phyloP scores from a whole-genome alignment of 495 filamentous ascomycete species.

The Jackrogersella minutella region DNA sequence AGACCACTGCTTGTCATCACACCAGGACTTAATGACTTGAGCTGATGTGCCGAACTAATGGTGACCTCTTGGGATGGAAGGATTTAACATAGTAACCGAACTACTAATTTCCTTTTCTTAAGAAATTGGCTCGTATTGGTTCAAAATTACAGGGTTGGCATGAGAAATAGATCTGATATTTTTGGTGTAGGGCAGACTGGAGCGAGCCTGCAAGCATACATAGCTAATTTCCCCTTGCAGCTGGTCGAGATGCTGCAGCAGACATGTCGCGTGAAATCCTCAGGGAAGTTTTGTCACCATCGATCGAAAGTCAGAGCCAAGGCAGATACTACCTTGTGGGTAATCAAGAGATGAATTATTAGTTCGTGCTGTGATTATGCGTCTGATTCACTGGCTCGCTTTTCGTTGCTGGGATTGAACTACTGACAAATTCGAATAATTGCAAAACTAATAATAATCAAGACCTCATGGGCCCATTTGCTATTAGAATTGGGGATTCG shows the following conservation, averaged over 20 bases:
- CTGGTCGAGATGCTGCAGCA: slow-evolving; percentile 19
- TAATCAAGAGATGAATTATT: slow-evolving; percentile 13
- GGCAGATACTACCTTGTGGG: background rate
- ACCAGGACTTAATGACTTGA: slow-evolving; percentile 4
- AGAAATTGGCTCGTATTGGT: background rate
- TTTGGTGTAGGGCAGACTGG: slow-evolving; percentile 26
- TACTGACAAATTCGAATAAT: background rate
- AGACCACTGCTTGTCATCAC: slow-evolving; percentile 9
- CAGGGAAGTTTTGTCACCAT: slow-evolving; percentile 6
- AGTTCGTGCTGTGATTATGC: slow-evolving; percentile 22
- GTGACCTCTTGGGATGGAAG: slow-evolving; percentile 10
- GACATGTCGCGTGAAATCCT: slow-evolving; percentile 21
- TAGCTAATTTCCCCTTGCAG: slow-evolving; percentile 33
- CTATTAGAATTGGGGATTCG: no score
- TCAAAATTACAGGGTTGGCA: slow-evolving; percentile 12
- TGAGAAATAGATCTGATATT: slow-evolving; percentile 18
- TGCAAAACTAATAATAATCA: slow-evolving; percentile 5
- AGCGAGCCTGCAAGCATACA: background rate
- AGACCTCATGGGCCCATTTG: background rate
- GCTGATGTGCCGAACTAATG: slow-evolving; percentile 10
- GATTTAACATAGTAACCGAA: slow-evolving; percentile 3
- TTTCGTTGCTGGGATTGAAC: background rate
- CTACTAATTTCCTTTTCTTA: slow-evolving; percentile 11
- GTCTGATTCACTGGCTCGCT: slow-evolving; percentile 6
- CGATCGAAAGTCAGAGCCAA: slow-evolving; percentile 3